Evolutionary conservation across 2,329 filamentous ascomycete genomes (phyloP).

Genomic region (Tolypocladium pustulatum): DNA sequence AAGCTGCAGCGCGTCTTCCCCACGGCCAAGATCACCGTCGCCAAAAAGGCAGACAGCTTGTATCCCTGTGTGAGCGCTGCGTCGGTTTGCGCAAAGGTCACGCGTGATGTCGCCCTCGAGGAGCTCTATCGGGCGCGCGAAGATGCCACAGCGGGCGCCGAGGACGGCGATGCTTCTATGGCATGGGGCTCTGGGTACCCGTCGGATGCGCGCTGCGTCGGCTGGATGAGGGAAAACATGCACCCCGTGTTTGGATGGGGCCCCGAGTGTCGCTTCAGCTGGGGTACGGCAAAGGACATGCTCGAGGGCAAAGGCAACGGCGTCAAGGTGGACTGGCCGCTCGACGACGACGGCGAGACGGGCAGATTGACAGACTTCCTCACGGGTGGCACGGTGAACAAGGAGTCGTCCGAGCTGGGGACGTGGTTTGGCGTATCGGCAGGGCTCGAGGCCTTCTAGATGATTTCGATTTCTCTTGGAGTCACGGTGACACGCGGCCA

Average conservation of each 20-base stretch:
- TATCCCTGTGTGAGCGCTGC: conserved; percentile 92
- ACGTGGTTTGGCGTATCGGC: conserved; percentile 75
- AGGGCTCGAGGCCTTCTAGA: conserved; percentile 59
- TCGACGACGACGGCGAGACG: conserved; percentile 57
- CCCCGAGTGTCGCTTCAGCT: conserved; percentile 84
- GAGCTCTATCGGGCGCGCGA: conserved; percentile 50
- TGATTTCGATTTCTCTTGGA: not conserved
- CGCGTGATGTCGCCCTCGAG: conserved; percentile 80
- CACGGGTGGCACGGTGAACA: conserved; percentile 26
- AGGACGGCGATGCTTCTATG: conserved; percentile 29
- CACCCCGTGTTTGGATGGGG: conserved; percentile 95
- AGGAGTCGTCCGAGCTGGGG: conserved; percentile 53
- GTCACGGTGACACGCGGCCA: not conserved
- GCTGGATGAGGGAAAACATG: conserved; percentile 79
- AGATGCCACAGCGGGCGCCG: conserved; percentile 16
- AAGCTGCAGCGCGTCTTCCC: conserved; percentile 80
- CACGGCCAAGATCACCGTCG: conserved; percentile 61
- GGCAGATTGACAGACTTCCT: conserved; percentile 72
- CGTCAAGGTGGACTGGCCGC: conserved; percentile 75
- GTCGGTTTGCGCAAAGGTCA: conserved; percentile 92
- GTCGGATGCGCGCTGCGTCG: conserved; percentile 68
- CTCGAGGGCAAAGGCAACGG: conserved; percentile 62
- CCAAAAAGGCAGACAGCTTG: conserved; percentile 85
- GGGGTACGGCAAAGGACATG: conserved; percentile 91
- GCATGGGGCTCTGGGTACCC: conserved; percentile 91